Evolutionary conservation across 495 filamentous ascomycete species (phyloP).

Genomic region (Trichodelitschia bisporula): DNA sequence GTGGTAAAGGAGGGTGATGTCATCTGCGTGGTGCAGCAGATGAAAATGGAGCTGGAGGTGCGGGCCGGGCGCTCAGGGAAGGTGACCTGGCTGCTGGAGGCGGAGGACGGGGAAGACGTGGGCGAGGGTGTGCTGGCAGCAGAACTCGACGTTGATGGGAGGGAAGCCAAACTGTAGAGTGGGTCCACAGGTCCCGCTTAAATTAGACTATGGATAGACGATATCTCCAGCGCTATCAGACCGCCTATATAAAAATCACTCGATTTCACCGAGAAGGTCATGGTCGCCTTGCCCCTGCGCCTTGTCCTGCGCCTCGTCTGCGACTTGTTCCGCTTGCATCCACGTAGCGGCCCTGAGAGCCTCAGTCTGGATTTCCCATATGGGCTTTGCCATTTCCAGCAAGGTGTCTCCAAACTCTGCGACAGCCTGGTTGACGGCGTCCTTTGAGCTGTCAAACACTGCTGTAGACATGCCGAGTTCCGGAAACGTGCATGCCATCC

Average conservation of each 20-base stretch:
- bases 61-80: constrained; percentile 22
- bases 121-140: constrained; percentile 30
- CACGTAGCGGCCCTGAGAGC: constrained; percentile 19
- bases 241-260: no score
- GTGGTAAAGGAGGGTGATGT: constrained; percentile 25
- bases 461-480: constrained; percentile 2
- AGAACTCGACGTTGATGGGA: constrained; percentile 21
- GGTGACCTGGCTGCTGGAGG: constrained; percentile 29
- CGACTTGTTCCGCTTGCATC: no score
- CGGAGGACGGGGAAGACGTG: constrained; percentile 34
- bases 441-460: constrained; percentile 4
- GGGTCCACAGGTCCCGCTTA: no score
- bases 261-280: no score
- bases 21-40: constrained; percentile 36
- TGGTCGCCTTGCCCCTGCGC: no score
- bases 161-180: constrained; percentile 7
- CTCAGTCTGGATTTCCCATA: constrained; percentile 21
- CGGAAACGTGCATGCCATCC: constrained; percentile 3
- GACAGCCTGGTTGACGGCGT: constrained; percentile 14
- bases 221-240: no score
- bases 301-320: no score
- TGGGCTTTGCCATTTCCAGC: constrained; percentile 12
- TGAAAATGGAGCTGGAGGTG: constrained; percentile 45
- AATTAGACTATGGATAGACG: no score
- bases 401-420: constrained; percentile 19